Evolutionary conservation across 2,329 filamentous ascomycete genomes (phyloP), one percentile per base, ranked within the genome.

Genomic region (Aspergillus proliferans): DNA sequence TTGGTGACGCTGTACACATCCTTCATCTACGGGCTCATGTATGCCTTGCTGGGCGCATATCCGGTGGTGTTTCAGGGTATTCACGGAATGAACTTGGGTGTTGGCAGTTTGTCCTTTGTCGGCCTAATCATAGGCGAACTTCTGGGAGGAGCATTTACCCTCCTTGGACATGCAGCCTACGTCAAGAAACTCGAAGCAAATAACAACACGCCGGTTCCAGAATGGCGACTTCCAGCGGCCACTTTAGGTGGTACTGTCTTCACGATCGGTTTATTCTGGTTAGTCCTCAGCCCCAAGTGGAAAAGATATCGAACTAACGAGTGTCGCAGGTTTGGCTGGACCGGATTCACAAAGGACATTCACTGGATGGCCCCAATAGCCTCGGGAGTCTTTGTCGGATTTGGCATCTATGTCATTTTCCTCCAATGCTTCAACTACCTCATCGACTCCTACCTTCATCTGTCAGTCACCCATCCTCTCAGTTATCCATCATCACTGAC

Each of bases 361-460:
- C 66, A 67, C 51, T 69, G 65, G 63, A 66, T 66, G 55, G 63
- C 61, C 6, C 65, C 66, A n/a, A 64, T 64, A 2, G 61, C 58
- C 3, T 62, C 59, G 2, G 66, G 66, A n/a, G 42, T 67, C 1
- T 38, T 65, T 18, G 59, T 57, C 9, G 65, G 64, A 5, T 68
- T 67, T 42, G 64, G 63, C 7, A 62, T 68, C 30, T 60, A 59
- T 28, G 58, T 58, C 22, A 66, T 68, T 48, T 68, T 69, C 48
- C 47, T 68, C 34, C 61, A 64, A 42, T 60, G 63, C 15, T 69
- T 67, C 53, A 68, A 67, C 41, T 67, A 71, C 41, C 45, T 72
- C 38, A 63, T 73, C 21, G 69, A 71, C 38, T 64, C 67, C 1
- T 72, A 71, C 52, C 57, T 71, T 26, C 63, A 62, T 21, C 57